phyloP scores from a whole-genome alignment of 176 grass and related monocot genomes.

The Bolboschoenus planiculmis region DNA sequence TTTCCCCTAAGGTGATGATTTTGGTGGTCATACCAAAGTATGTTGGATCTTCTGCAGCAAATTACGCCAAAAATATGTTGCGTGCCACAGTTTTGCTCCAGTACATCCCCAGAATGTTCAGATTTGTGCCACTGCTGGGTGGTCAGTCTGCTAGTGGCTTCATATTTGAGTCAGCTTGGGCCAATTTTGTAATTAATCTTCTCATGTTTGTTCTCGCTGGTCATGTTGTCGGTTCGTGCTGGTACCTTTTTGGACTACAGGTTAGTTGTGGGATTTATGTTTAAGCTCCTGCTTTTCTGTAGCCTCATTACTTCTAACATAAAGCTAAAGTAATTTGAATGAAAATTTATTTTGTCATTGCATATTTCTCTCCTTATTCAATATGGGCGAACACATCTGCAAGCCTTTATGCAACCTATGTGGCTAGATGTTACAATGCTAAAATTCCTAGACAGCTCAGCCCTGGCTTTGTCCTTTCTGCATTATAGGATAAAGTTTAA shows the following conservation, averaged over 20 bases:
- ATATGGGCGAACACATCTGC: background rate
- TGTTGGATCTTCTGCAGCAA: conserved; percentile 74
- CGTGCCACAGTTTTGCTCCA: conserved; percentile 83
- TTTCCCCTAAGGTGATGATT: conserved; percentile 75
- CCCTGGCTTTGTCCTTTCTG: background rate
- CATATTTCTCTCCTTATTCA: background rate
- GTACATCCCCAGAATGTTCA: conserved; percentile 79
- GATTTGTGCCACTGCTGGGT: conserved; percentile 83
- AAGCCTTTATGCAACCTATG: background rate
- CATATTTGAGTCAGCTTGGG: conserved; percentile 95
- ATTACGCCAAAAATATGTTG: conserved; percentile 90
- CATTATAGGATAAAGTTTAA: background rate
- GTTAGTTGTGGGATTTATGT: conserved; percentile 29
- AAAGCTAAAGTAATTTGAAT: background rate
- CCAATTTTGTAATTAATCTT: conserved; percentile 94
- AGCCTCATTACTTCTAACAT: background rate
- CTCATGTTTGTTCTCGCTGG: conserved; percentile 93
- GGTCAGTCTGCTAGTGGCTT: conserved; percentile 88
- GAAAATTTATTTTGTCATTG: background rate
- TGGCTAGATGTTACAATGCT: background rate
- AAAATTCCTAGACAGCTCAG: background rate
- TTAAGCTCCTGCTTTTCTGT: background rate
- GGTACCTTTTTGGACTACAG: conserved; percentile 97
- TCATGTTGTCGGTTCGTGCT: conserved; percentile 96
- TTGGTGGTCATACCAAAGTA: conserved; percentile 72